A percentile compares a stretch with the other conserved stretches of the same genome.
phyloP scores from a whole-genome alignment of 2,329 filamentous ascomycete genomes.

The Colletotrichum kahawae region DNA sequence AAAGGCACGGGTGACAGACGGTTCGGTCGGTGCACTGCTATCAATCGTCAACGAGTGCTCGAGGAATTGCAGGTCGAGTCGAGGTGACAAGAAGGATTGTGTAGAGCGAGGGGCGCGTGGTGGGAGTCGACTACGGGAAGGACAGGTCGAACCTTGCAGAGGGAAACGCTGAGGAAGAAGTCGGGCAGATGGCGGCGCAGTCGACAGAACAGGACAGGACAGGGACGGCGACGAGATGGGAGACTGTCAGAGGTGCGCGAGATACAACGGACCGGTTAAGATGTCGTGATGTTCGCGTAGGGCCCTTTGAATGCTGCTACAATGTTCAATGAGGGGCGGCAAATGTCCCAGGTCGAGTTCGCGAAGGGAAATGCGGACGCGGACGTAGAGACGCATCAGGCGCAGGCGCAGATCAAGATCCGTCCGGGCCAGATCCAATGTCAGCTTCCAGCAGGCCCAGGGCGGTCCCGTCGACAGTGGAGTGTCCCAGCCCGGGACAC shows the following conservation, averaged over 20 bases:
- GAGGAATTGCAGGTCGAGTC: neutral
- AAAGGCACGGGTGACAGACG: neutral
- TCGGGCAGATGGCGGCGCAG: neutral
- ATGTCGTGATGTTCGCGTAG: neutral
- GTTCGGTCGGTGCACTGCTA: neutral
- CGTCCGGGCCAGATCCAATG: neutral
- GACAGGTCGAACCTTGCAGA: neutral
- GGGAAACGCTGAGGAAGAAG: neutral
- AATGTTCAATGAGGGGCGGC: slow-evolving; percentile 6
- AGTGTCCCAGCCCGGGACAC: too few relatives aligned
- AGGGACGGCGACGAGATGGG: neutral
- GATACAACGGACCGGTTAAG: neutral
- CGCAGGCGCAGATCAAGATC: neutral
- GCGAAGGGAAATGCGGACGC: neutral
- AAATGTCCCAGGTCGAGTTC: neutral
- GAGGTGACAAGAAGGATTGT: neutral
- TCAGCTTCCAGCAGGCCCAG: neutral
- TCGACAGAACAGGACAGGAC: neutral
- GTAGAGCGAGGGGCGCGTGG: neutral
- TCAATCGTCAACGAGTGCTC: neutral
- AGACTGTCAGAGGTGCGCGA: neutral
- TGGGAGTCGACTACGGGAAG: neutral
- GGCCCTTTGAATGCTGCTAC: neutral
- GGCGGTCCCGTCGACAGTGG: neutral
- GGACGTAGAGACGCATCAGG: neutral